phyloP scores from a whole-genome alignment of 31 red algal genomes.

The Porphyra umbilicalis region DNA sequence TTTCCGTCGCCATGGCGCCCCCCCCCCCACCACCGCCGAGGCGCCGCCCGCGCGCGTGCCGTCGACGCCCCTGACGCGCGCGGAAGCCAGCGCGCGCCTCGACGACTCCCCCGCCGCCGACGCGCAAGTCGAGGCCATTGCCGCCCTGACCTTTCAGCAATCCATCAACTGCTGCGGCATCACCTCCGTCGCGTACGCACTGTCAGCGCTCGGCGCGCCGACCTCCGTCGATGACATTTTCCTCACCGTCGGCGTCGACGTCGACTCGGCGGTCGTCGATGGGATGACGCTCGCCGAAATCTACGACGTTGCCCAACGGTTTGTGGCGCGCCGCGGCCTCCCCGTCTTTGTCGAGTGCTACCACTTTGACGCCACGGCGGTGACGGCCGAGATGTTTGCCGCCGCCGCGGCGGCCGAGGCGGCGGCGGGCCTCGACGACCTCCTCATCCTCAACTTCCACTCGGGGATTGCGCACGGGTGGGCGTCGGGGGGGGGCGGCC shows the following conservation, averaged over 20 bases:
- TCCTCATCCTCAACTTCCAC: neutral
- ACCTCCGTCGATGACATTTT: neutral
- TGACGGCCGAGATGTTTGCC: neutral
- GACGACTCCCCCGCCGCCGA: neutral
- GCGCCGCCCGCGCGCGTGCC: neutral
- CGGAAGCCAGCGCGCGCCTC: neutral
- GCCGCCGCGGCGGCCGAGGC: neutral
- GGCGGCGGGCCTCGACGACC: neutral
- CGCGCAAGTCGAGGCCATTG: neutral
- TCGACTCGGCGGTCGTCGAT: neutral
- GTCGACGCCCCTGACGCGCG: neutral
- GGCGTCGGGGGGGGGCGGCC: neutral
- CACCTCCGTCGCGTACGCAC: neutral
- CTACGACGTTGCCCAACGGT: neutral
- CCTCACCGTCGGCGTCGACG: neutral
- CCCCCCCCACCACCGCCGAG: too few relatives aligned
- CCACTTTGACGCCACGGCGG: neutral
- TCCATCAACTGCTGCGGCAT: neutral
- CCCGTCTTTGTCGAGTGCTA: neutral
- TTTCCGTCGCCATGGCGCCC: too few relatives aligned
- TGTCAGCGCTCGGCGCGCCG: neutral
- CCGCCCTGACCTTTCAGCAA: neutral
- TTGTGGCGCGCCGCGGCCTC: neutral
- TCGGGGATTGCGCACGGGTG: neutral
- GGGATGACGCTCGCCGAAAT: neutral